Base-by-base conservation (phyloP, 1,284 basidiomycete genomes). In the Meira nashicola region DNA sequence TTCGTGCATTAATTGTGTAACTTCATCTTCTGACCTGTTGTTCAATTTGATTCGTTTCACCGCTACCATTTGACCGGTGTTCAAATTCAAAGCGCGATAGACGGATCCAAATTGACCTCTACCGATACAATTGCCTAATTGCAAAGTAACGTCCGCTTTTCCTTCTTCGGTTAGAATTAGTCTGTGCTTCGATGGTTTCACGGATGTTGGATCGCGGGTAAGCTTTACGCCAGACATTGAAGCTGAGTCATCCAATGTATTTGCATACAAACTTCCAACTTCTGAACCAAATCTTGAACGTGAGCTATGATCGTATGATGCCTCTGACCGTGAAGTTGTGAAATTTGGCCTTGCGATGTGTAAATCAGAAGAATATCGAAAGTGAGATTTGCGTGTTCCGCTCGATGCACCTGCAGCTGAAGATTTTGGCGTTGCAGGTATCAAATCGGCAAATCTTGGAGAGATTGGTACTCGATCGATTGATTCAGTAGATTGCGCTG, bases 51-150 rank as follows among this genome's bases (percentile, higher is more conserved):
- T 93, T 17, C 90, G 87, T 80, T 95, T 95, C 60, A 95, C 90
- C 19, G 92, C 92, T 19, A 93, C 91, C 85, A 91, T 92, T 79
- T 93, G 89, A 37, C 90, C 93, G 55, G 52, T 67, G 68, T 88
- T 89, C 71, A 95, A 81, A 78, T 96, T 93, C 59, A 97, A 82
- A 4, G 93, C 92, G 17, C 90, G 86, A 79, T 94, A 96, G 8
- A 96, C 93, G 11, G 91, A 86, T 21, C 93, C 93, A 78, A 96
- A 97, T 80, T 97, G 93, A 7, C 93, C 93, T 54, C 89, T 86
- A 2, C 93, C 93, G 65, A 97, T 94, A 79, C 91, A 93, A 78
- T 95, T 93, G 58, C 70, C 70, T 7, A 73, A 53, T 48, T 68
- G 66, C 78, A 90, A 94, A 78, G 87, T 88, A 56, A 89, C 85